A percentile compares a stretch with the other conserved stretches of the same genome.
Evolutionary conservation across 352 stramenopile genomes (phyloP).

Genomic region (Globisporangium mamillatum): DNA sequence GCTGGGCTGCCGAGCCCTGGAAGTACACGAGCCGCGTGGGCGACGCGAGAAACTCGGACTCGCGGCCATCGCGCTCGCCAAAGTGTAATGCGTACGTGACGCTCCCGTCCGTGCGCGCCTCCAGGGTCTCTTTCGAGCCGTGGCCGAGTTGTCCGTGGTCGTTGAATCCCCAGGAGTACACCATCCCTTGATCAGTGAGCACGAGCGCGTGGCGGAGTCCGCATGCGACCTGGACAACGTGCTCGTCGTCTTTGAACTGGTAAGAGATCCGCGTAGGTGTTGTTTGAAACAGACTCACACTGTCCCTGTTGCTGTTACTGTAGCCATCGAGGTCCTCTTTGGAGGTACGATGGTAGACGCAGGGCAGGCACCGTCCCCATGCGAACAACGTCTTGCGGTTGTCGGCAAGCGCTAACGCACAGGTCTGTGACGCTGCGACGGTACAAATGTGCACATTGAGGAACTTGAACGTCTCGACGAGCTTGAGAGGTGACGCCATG

Average conservation of each 20-base stretch:
- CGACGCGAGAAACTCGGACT: slow-evolving; percentile 38
- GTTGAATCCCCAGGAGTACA: slow-evolving; percentile 78
- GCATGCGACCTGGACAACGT: slow-evolving; percentile 37
- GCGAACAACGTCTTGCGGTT: slow-evolving; percentile 45
- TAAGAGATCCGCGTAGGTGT: slow-evolving; percentile 29
- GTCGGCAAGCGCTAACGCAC: slow-evolving; percentile 38
- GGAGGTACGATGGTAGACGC: slow-evolving; percentile 20
- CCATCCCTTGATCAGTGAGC: slow-evolving; percentile 48
- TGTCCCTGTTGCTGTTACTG: slow-evolving; percentile 1
- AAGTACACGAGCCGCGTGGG: slow-evolving; percentile 70
- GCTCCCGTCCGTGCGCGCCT: slow-evolving; percentile 35
- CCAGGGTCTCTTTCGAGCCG: slow-evolving; percentile 40
- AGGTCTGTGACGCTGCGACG: slow-evolving; percentile 43
- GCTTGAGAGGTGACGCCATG: slow-evolving; percentile 22
- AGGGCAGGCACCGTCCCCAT: slow-evolving; percentile 55
- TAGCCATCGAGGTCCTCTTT: slow-evolving; percentile 4
- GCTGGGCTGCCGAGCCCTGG: slow-evolving; percentile 42
- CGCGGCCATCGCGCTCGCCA: slow-evolving; percentile 42
- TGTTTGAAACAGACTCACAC: slow-evolving; percentile 13
- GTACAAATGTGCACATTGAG: slow-evolving; percentile 32
- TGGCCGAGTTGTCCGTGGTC: slow-evolving; percentile 76
- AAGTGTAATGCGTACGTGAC: slow-evolving; percentile 45
- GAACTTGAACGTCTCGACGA: slow-evolving; percentile 49
- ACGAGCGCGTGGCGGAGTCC: slow-evolving; percentile 56
- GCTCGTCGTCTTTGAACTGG: slow-evolving; percentile 22